These are phyloP conservation scores for Fomitopsis pinicola DNA, from an alignment of 1,284 basidiomycete genomes.

Conservation along the genomic window DNA sequence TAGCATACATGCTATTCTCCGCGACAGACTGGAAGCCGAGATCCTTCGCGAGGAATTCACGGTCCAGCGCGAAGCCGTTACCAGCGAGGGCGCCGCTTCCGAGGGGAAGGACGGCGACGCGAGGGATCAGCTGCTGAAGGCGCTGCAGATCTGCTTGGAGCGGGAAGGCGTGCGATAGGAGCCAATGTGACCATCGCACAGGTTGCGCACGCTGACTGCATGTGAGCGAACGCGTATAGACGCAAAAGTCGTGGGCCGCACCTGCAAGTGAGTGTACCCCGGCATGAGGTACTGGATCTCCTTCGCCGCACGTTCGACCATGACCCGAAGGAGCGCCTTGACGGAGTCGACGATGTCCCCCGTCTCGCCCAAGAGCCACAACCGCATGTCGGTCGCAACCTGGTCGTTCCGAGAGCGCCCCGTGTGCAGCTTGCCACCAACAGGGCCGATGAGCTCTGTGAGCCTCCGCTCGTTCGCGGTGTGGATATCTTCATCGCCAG, in stretches of 20 bases:
- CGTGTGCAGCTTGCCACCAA: conserved; percentile 93
- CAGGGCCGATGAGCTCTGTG: conserved; percentile 87
- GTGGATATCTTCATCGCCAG: conserved; percentile 97
- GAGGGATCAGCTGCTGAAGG: conserved; percentile 79
- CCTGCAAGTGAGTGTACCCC: conserved; percentile 97
- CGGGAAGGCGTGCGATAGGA: conserved; percentile 93
- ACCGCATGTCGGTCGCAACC: conserved; percentile 95
- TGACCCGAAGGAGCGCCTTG: conserved; percentile 79
- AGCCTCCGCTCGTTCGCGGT: conserved; percentile 98
- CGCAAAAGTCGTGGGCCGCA: conserved; percentile 28
- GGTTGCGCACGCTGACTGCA: conserved; percentile 83
- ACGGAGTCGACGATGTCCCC: conserved; percentile 69
- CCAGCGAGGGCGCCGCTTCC: conserved; percentile 95
- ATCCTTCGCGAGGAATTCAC: conserved; percentile 83
- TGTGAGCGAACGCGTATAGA: background rate
- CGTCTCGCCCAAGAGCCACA: conserved; percentile 90
- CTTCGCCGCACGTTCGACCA: conserved; percentile 87
- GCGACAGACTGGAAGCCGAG: conserved; percentile 83
- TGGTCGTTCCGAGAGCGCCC: conserved; percentile 97
- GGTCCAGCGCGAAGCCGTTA: conserved; percentile 91
- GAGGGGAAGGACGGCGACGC: conserved; percentile 90
- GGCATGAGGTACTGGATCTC: conserved; percentile 91
- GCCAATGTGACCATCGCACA: conserved; percentile 96
- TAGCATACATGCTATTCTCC: conserved; percentile 94
- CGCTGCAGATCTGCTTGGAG: conserved; percentile 88